Conservation (phyloP, 1,139 yeast species). For the Candida labiduridarum region DNA sequence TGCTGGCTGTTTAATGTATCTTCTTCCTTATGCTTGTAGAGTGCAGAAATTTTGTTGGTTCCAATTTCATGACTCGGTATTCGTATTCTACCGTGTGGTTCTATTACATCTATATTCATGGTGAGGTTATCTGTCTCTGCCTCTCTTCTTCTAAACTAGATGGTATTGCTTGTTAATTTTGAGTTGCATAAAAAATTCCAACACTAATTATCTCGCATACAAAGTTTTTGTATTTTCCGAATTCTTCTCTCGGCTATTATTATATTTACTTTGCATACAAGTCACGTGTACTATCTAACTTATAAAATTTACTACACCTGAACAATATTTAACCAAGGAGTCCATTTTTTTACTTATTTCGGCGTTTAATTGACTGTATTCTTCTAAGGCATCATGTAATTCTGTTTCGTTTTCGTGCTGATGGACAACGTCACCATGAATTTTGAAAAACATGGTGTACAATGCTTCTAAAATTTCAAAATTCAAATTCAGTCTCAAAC, state of each 20-base stretch:
- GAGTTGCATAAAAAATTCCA: conserved; percentile 14
- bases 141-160: too few species aligned
- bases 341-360: conserved; percentile 57
- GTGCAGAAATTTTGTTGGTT: conserved; percentile 26
- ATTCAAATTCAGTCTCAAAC: conserved; percentile 58
- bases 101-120: conserved; percentile 36
- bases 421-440: conserved; percentile 82
- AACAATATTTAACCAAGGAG: conserved; percentile 73
- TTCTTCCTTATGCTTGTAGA: conserved; percentile 14
- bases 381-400: conserved; percentile 46
- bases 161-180: conserved; percentile 4
- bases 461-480: conserved; percentile 78
- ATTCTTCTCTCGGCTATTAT: not conserved
- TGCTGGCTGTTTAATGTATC: not conserved
- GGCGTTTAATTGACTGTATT: conserved; percentile 40
- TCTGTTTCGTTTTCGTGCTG: conserved; percentile 38
- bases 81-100: conserved; percentile 33
- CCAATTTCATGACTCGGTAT: conserved; percentile 19
- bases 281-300: conserved; percentile 12
- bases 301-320: conserved; percentile 76
- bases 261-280: not conserved
- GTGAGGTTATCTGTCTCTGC: not conserved
- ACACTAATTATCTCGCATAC: too few species aligned
- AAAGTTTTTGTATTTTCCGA: not conserved
- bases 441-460: conserved; percentile 70